Base-by-base conservation (phyloP, 2,329 filamentous ascomycete genomes). In the Clarireedia homoeocarpa region DNA sequence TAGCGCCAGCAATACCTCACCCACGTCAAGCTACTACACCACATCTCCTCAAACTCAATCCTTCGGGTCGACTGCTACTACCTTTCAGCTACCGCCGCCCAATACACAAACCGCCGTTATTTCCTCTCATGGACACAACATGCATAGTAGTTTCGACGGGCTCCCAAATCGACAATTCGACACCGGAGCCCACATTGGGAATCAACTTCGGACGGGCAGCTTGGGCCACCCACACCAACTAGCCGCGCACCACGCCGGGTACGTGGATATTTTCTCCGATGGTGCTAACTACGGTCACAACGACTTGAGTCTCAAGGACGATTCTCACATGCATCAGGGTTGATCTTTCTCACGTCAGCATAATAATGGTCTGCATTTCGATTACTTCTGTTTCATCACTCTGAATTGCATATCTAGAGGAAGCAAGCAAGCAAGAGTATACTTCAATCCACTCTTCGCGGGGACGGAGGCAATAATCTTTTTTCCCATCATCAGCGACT, bases 11-110 rank as follows among this genome's bases (percentile, higher is more conserved):
- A 59, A 48, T 34, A 51, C 56, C 2, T 51, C 60, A 3, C 44
- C 61, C 12, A 15, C 53, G 5, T 40, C 56, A 9, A 55, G 52
- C 14, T 64, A 55, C 36, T 65, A 61, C 39, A 53, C 58, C 4
- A 59, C 63, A 5, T 63, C 63, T 14, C 61, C 65, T 10, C 62
- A 66, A 46, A 47, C 63, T 1, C 52, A 55, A 36, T 42, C 24
- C 23, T 59, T 30, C 30, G 60, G 15, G 51, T 55, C 17, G 26
- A 58, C 24, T 44, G 55, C 14, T 26, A 47, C 48, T 17, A n/a
- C 56, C 39, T 58, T 55, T 36, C 63, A 63, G 44, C 57, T 63
- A 14, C 62, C 63, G 20, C 55, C 58, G 7, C 61, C 58, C 1
- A 54, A 44, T 5, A 46, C 51, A 6, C 51, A 53, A 39, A 3